These are phyloP conservation scores for Entoloma clypeatum DNA, from an alignment of 1,284 basidiomycete species.

Conservation along the genomic window DNA sequence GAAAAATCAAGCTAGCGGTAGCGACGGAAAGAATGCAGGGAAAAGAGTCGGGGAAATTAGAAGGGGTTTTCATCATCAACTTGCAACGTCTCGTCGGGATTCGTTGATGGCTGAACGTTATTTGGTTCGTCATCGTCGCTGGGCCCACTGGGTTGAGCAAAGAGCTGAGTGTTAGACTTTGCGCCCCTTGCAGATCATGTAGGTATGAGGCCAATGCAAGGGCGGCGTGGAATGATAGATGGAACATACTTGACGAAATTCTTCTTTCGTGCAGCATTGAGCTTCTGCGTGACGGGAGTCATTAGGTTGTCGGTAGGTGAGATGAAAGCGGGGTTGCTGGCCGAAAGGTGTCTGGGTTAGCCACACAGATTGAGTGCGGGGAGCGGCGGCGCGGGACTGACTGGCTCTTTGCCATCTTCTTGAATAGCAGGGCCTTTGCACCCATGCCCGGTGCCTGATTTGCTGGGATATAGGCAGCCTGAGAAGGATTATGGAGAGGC, in stretches of 20 bases:
- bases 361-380: not conserved
- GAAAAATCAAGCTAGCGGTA: conserved; percentile 20
- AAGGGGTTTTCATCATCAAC: conserved; percentile 63
- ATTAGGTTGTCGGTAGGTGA: conserved; percentile 93
- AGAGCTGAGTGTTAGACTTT: conserved; percentile 61
- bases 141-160: conserved; percentile 41
- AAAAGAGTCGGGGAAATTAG: conserved; percentile 30
- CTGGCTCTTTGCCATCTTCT: conserved; percentile 83
- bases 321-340: conserved; percentile 76
- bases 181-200: conserved; percentile 39
- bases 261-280: conserved; percentile 86
- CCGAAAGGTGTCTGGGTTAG: conserved; percentile 11
- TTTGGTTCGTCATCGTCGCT: conserved; percentile 42
- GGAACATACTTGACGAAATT: conserved; percentile 83
- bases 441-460: conserved; percentile 72
- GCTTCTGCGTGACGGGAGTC: conserved; percentile 88
- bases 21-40: conserved; percentile 18
- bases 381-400: conserved; percentile 36
- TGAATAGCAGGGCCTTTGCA: conserved; percentile 82
- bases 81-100: conserved; percentile 29
- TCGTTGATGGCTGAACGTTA: conserved; percentile 19
- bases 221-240: not conserved
- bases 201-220: conserved; percentile 7
- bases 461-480: conserved; percentile 69
- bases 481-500: conserved; percentile 80